A percentile compares a stretch with the other conserved stretches of the same genome.
phyloP scores from a whole-genome alignment of 805 yeast genomes.

The Cyberlindnera bimundalis region DNA sequence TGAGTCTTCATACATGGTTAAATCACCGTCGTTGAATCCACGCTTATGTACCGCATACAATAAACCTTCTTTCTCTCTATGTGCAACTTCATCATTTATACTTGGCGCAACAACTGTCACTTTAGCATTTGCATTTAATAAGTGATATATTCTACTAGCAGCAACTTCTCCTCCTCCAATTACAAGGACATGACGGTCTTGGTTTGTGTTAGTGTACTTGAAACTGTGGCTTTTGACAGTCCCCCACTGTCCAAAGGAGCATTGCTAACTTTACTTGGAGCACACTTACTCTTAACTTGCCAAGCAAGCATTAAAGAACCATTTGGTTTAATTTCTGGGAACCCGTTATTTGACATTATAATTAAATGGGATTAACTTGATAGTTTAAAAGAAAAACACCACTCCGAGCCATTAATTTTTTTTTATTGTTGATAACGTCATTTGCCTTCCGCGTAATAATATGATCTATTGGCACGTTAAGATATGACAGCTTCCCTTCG shows the following conservation, averaged over 20 bases:
- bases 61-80: constrained; percentile 38
- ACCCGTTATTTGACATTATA: constrained; percentile 1
- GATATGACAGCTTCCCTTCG: too few relatives aligned
- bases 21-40: constrained; percentile 44
- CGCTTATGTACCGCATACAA: constrained; percentile 41
- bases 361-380: too few relatives aligned
- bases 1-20: constrained; percentile 44
- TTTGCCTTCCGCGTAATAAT: neutral
- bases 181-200: constrained; percentile 60
- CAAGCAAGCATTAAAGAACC: constrained; percentile 69
- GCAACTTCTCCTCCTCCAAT: constrained; percentile 84
- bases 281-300: constrained; percentile 55
- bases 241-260: too few relatives aligned
- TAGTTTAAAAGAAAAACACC: too few relatives aligned
- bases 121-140: constrained; percentile 65
- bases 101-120: constrained; percentile 59
- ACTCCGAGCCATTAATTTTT: too few relatives aligned
- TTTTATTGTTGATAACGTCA: neutral
- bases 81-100: constrained; percentile 33
- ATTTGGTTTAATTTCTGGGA: constrained; percentile 30
- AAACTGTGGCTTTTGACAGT: constrained; percentile 15
- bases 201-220: constrained; percentile 10
- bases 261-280: too few relatives aligned
- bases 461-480: too few relatives aligned
- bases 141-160: constrained; percentile 60